Conservation (phyloP, 148 eudicot genomes). For the Polygonum aviculare region DNA sequence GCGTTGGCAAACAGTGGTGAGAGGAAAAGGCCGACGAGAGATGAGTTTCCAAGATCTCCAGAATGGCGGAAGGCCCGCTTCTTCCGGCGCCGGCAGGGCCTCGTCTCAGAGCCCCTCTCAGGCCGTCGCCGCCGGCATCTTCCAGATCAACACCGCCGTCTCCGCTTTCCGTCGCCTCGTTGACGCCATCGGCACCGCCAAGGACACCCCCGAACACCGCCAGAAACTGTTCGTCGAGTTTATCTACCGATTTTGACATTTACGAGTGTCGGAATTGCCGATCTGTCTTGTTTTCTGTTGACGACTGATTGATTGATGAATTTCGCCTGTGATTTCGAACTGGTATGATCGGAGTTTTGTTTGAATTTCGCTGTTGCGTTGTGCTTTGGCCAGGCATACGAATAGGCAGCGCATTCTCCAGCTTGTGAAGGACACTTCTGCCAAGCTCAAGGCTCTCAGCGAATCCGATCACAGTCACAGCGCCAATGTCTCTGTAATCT, state of each 20-base stretch:
- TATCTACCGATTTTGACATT: background rate
- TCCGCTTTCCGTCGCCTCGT: conserved; percentile 50
- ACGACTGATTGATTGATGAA: background rate
- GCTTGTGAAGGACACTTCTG: conserved; percentile 63
- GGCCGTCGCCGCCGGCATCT: conserved; percentile 47
- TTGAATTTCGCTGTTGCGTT: background rate
- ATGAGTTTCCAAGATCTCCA: conserved; percentile 67
- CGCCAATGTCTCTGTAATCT: conserved; percentile 34
- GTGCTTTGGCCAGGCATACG: conserved; percentile 28
- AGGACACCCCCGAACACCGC: conserved; percentile 60
- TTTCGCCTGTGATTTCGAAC: background rate
- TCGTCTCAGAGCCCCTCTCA: conserved; percentile 35
- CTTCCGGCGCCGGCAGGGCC: conserved; percentile 17
- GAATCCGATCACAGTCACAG: conserved; percentile 40
- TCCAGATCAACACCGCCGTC: conserved; percentile 62
- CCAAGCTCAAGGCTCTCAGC: conserved; percentile 52
- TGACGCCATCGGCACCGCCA: conserved; percentile 47
- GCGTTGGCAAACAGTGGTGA: conserved; percentile 6
- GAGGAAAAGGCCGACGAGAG: background rate
- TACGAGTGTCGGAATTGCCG: background rate
- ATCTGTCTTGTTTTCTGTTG: background rate
- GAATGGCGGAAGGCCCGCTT: conserved; percentile 30
- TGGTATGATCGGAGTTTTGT: background rate
- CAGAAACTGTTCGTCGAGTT: conserved; percentile 32
- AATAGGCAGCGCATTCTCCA: conserved; percentile 51